Evolutionary conservation across 2,329 filamentous ascomycete species (phyloP).

Genomic region (Polytolypa hystricis): DNA sequence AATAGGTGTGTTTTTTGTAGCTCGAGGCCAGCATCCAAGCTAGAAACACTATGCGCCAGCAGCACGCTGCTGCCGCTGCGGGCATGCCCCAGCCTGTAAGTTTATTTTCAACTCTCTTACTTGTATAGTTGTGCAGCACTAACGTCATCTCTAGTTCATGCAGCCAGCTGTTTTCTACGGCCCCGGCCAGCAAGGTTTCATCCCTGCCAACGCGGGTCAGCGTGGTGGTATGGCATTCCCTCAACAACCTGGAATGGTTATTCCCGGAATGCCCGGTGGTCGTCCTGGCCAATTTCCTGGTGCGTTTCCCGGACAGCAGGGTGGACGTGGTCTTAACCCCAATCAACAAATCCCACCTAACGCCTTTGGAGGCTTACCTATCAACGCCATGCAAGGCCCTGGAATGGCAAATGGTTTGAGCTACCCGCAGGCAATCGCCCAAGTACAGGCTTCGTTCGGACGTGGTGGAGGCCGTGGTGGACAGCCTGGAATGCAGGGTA

Average conservation of each 20-base stretch:
- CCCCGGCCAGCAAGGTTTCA: slow-evolving; percentile 53
- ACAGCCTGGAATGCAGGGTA: slow-evolving; percentile 56
- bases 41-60: slow-evolving; percentile 95
- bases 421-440: slow-evolving; percentile 67
- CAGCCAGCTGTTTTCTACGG: slow-evolving; percentile 87
- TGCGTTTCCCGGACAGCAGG: slow-evolving; percentile 71
- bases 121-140: slow-evolving; percentile 1
- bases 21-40: slow-evolving; percentile 98
- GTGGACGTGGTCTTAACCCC: slow-evolving; percentile 70
- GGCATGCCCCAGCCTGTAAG: slow-evolving; percentile 61
- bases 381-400: slow-evolving; percentile 47
- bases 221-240: slow-evolving; percentile 54
- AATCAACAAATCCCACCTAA: slow-evolving; percentile 79
- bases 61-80: slow-evolving; percentile 84
- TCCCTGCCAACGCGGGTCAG: slow-evolving; percentile 40
- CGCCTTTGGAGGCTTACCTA: slow-evolving; percentile 62
- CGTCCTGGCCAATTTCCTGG: slow-evolving; percentile 78
- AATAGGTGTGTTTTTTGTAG: slow-evolving; percentile 18
- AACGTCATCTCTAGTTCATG: slow-evolving; percentile 50
- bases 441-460: slow-evolving; percentile 62
- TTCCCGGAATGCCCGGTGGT: slow-evolving; percentile 63
- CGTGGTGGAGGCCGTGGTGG: slow-evolving; percentile 60
- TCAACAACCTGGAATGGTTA: slow-evolving; percentile 42
- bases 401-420: slow-evolving; percentile 68
- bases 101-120: slow-evolving; percentile 11